These are phyloP conservation scores for Yarrowia sp. DNA, from an alignment of 805 yeast genomes.

Conservation along the genomic window DNA sequence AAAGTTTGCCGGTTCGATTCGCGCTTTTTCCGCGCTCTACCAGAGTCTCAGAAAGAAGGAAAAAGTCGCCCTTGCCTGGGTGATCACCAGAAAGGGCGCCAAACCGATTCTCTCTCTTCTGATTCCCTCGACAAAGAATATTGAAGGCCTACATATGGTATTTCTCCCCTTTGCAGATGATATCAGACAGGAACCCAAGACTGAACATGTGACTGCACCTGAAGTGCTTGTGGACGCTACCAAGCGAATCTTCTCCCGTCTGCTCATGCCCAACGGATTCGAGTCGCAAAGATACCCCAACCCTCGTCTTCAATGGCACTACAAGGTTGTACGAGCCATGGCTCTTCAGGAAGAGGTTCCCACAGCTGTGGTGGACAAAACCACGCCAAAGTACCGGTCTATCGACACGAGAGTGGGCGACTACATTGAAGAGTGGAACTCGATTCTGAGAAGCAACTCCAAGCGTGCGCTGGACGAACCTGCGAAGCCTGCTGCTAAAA, in stretches of 20 bases:
- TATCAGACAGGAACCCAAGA: constrained; percentile 66
- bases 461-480: constrained; percentile 1
- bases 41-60: constrained; percentile 60
- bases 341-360: constrained; percentile 64
- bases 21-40: constrained; percentile 72
- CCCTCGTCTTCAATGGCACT: constrained; percentile 49
- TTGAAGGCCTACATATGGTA: constrained; percentile 77
- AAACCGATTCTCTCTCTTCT: constrained; percentile 66
- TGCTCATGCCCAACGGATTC: constrained; percentile 58
- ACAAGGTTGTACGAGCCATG: constrained; percentile 67
- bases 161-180: constrained; percentile 79
- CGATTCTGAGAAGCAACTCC: neutral
- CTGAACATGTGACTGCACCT: constrained; percentile 42
- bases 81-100: constrained; percentile 61
- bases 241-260: constrained; percentile 51
- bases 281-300: constrained; percentile 58
- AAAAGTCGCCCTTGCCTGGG: constrained; percentile 76
- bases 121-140: constrained; percentile 59
- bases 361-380: constrained; percentile 43
- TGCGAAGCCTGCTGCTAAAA: neutral
- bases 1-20: constrained; percentile 64
- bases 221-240: constrained; percentile 45
- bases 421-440: constrained; percentile 39
- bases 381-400: constrained; percentile 45
- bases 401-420: constrained; percentile 45